Percentiles rank a stretch among this genome's conserved stretches.
phyloP scores from a whole-genome alignment of 495 filamentous ascomycete genomes.

The Talaromyces wortmannii region DNA sequence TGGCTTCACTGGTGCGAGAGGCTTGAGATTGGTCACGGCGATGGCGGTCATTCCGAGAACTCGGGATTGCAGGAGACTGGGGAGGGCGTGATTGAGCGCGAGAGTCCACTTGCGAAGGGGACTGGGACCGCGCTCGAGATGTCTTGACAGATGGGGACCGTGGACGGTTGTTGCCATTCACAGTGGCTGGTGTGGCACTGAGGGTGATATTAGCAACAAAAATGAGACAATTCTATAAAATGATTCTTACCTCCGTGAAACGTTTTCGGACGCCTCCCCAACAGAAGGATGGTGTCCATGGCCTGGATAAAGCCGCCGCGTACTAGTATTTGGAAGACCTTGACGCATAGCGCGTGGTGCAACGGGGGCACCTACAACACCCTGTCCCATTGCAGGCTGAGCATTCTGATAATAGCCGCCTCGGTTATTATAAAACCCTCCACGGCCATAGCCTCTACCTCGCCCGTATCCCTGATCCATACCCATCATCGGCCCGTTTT shows the following conservation, averaged over 20 bases:
- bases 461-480: conserved; percentile 29
- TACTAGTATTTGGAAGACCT: conserved; percentile 71
- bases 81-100: neutral
- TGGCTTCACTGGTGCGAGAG: neutral
- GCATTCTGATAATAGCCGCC: conserved; percentile 19
- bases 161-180: conserved; percentile 10
- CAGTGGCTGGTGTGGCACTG: conserved; percentile 15
- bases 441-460: conserved; percentile 26
- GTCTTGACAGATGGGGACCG: neutral
- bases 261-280: conserved; percentile 17
- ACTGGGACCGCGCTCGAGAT: neutral
- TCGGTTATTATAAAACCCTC: conserved; percentile 16
- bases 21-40: neutral
- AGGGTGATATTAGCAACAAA: neutral
- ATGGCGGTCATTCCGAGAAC: neutral
- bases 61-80: neutral
- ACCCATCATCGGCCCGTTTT: conserved; percentile 10
- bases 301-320: conserved; percentile 31
- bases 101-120: neutral
- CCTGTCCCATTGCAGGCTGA: conserved; percentile 36
- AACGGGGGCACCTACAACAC: conserved; percentile 77
- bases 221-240: neutral
- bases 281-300: conserved; percentile 19
- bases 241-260: conserved; percentile 29
- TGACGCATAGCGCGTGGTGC: conserved; percentile 91